A percentile compares a stretch with the other conserved stretches of the same genome.
Conservation (phyloP, 2,329 filamentous ascomycete species). For the Colletotrichum trifolii region DNA sequence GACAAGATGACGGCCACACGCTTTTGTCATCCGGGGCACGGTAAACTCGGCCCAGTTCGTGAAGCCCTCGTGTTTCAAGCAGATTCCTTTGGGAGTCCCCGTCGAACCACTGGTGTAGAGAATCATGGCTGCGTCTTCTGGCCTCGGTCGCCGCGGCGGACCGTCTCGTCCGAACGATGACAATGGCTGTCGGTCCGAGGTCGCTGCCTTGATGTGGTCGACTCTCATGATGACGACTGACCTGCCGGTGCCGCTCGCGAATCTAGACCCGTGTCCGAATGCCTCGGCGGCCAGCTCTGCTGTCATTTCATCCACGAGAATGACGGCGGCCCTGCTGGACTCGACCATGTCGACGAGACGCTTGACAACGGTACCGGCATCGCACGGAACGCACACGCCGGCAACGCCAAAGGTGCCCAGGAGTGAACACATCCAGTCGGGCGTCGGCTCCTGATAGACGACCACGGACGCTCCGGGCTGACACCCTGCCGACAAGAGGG, state of each 20-base stretch:
- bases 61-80: conserved; percentile 45
- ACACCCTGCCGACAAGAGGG: too few relatives aligned
- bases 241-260: too few relatives aligned
- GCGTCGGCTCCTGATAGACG: conserved; percentile 52
- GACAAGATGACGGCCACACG: conserved; percentile 13
- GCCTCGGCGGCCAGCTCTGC: not conserved
- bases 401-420: too few relatives aligned
- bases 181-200: too few relatives aligned
- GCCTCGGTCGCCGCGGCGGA: too few relatives aligned
- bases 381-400: too few relatives aligned
- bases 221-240: too few relatives aligned
- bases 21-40: not conserved
- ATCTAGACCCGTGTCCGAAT: too few relatives aligned
- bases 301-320: not conserved
- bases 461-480: conserved; percentile 44
- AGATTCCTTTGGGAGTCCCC: conserved; percentile 54
- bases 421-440: conserved; percentile 47
- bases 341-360: too few relatives aligned
- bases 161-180: not conserved
- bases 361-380: too few relatives aligned
- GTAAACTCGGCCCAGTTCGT: conserved; percentile 39
- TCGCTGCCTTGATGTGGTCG: too few relatives aligned
- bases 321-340: too few relatives aligned
- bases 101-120: conserved; percentile 49
- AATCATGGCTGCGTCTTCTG: conserved; percentile 30